Conservation (phyloP, 2,329 filamentous ascomycete genomes). For the Rutstroemia sp. region DNA sequence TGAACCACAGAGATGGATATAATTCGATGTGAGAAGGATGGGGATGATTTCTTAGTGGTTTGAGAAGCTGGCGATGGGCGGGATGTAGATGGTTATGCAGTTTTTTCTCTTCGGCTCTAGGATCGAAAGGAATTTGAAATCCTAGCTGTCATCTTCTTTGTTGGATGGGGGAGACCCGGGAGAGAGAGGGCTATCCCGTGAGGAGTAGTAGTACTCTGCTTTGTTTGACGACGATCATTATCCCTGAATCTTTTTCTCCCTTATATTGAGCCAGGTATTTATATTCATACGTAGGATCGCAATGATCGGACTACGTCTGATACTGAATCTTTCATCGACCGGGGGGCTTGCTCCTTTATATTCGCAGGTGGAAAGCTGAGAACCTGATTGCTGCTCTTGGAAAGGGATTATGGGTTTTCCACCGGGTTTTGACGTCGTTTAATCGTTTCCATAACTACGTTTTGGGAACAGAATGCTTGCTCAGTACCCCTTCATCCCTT, state of each 20-base stretch:
- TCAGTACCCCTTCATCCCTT: slow-evolving; percentile 27
- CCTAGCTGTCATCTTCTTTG: too few relatives aligned
- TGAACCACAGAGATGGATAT: too few relatives aligned
- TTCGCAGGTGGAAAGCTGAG: slow-evolving; percentile 61
- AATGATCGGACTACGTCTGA: slow-evolving; percentile 1
- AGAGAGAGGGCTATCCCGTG: too few relatives aligned
- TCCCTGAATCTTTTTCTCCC: slow-evolving; percentile 40
- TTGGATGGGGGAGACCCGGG: too few relatives aligned
- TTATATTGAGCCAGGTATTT: not conserved
- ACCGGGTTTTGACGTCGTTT: slow-evolving; percentile 72
- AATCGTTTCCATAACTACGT: slow-evolving; percentile 73
- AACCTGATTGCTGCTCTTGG: slow-evolving; percentile 66
- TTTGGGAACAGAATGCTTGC: slow-evolving; percentile 60
- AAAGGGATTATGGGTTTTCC: slow-evolving; percentile 63
- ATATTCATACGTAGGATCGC: not conserved
- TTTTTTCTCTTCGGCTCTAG: too few relatives aligned
- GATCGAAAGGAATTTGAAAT: too few relatives aligned
- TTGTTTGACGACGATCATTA: slow-evolving; percentile 43
- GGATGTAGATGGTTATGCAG: too few relatives aligned
- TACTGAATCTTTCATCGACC: slow-evolving; percentile 30
- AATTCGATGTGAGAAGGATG: too few relatives aligned
- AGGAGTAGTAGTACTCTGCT: slow-evolving; percentile 40
- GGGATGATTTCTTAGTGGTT: too few relatives aligned
- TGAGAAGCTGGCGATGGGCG: too few relatives aligned
- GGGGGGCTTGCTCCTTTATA: slow-evolving; percentile 39